Percentiles rank a stretch among this genome's conserved stretches.
Evolutionary conservation across 1,284 basidiomycete genomes (phyloP).

Genomic region (Fomes fomentarius): DNA sequence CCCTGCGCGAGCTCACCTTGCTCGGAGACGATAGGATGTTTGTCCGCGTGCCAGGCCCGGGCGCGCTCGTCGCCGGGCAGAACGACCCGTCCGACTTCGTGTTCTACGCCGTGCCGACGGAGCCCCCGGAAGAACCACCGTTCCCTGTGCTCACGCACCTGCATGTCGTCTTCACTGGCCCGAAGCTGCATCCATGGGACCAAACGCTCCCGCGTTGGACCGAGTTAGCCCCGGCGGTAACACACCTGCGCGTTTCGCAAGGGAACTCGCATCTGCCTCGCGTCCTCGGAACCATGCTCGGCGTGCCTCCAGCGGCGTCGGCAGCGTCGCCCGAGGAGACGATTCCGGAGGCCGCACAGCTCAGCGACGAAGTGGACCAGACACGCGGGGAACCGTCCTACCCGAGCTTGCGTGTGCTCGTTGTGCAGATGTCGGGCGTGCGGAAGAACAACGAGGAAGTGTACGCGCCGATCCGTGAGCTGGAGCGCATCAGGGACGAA

Average conservation of each 20-base stretch:
- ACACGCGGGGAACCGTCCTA: slow-evolving; percentile 1
- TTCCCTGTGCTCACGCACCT: slow-evolving; percentile 20
- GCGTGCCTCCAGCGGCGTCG: slow-evolving; percentile 1
- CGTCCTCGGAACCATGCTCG: slow-evolving; percentile 15
- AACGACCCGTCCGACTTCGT: slow-evolving; percentile 23
- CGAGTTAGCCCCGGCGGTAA: slow-evolving; percentile 14
- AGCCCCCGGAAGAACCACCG: slow-evolving; percentile 1
- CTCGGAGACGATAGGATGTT: slow-evolving; percentile 22
- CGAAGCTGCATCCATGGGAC: slow-evolving; percentile 24
- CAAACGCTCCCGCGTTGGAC: slow-evolving; percentile 21
- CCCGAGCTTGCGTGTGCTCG: slow-evolving; percentile 8
- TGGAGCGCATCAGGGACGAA: slow-evolving; percentile 8
- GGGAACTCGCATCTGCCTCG: slow-evolving; percentile 9
- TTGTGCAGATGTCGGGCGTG: slow-evolving; percentile 19
- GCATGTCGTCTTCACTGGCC: slow-evolving; percentile 16
- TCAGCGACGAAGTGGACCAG: not conserved
- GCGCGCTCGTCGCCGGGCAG: slow-evolving; percentile 9
- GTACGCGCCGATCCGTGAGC: slow-evolving; percentile 5
- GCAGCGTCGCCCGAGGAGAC: not conserved
- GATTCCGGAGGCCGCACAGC: not conserved
- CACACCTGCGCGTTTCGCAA: slow-evolving; percentile 20
- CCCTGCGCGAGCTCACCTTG: slow-evolving; percentile 23
- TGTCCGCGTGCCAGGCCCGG: slow-evolving; percentile 10
- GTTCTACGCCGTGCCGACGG: slow-evolving; percentile 7
- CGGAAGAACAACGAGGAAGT: slow-evolving; percentile 2